Conservation (phyloP, 345 rosid genomes). For the Acer yangbiense region DNA sequence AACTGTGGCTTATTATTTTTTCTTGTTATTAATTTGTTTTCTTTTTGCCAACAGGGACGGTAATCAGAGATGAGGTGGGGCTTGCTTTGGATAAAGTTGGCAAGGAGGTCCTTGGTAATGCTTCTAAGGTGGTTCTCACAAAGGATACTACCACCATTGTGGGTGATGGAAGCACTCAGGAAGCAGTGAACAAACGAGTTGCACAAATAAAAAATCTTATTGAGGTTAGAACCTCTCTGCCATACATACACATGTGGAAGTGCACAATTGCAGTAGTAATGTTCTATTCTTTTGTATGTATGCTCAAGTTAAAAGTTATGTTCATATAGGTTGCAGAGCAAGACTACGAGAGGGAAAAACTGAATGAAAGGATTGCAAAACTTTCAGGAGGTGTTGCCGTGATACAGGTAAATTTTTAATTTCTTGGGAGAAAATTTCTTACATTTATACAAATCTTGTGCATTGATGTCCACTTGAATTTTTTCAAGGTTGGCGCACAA, state of each 20-base stretch:
- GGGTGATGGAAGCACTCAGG: constrained; percentile 98
- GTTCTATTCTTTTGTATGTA: neutral
- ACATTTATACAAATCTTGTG: neutral
- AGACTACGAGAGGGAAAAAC: constrained; percentile 93
- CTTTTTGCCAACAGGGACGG: constrained; percentile 59
- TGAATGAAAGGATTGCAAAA: constrained; percentile 94
- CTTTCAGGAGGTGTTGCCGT: constrained; percentile 90
- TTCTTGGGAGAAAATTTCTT: neutral
- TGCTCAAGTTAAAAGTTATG: neutral
- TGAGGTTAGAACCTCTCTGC: constrained; percentile 45
- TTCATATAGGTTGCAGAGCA: constrained; percentile 75
- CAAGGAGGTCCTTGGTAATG: constrained; percentile 85
- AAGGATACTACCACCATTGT: constrained; percentile 91
- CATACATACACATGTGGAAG: neutral
- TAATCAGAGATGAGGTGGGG: constrained; percentile 92
- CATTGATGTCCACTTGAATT: constrained; percentile 11
- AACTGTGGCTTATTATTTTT: neutral
- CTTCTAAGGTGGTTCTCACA: constrained; percentile 93
- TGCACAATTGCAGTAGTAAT: neutral
- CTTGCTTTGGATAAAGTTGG: constrained; percentile 92
- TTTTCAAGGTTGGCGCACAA: constrained; percentile 74
- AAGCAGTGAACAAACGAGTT: constrained; percentile 88
- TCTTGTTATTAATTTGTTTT: neutral
- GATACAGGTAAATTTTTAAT: constrained; percentile 52
- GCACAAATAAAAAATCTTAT: constrained; percentile 87